Base-by-base conservation (phyloP, 202 grass and related monocot species). In the Zizania palustris region DNA sequence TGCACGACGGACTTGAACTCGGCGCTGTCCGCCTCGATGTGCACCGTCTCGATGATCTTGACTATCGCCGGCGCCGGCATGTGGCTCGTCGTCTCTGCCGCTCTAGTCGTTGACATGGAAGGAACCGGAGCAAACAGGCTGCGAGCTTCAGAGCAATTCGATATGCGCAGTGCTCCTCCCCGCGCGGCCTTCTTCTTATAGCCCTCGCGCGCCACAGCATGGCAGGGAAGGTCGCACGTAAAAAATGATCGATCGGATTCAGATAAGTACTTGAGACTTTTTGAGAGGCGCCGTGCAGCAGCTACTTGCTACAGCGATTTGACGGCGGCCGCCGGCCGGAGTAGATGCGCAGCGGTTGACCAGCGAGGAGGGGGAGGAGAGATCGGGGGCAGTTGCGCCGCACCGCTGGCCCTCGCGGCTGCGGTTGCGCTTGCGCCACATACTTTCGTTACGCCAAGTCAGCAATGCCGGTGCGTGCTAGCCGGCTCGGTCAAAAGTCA, bases 1-100 rank as follows among this genome's bases (percentile, higher is more conserved):
- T 90, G 83, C 34, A 86, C 87, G 59, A 90, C 56, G 2, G 87
- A 86, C 78, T 90, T 90, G 83, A 90, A 90, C 51, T 82, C 71
- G 9, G 15, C 80, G 19, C 22, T 14, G 73, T 90, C 78, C 56
- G 74, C 84, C 35, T 78, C 71, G 18, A 28, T 28, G 28, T 28
- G 28, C 28, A 28, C 28, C 28, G 28, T 28, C 28, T 28, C 28
- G 28, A 28, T 28, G 28, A 85, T 75, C 73, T 71, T 86, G 73
- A 90, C 87, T 60, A 9, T 50, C 44, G 58, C 59, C 49, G 65
- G 82, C 41, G 28, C 28, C 28, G 58, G 62, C 58, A n/a, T 53
- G 3, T 54, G 50, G 16, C 50, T 54, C 50, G 16, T 54, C 50
- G 16, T 54, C 50, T 79, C 73, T 13, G 6, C 58, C 10, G 16